Percentiles rank a stretch among this genome's conserved stretches.
phyloP scores from a whole-genome alignment of 148 eudicot species.

The Chenopodium formosanum region DNA sequence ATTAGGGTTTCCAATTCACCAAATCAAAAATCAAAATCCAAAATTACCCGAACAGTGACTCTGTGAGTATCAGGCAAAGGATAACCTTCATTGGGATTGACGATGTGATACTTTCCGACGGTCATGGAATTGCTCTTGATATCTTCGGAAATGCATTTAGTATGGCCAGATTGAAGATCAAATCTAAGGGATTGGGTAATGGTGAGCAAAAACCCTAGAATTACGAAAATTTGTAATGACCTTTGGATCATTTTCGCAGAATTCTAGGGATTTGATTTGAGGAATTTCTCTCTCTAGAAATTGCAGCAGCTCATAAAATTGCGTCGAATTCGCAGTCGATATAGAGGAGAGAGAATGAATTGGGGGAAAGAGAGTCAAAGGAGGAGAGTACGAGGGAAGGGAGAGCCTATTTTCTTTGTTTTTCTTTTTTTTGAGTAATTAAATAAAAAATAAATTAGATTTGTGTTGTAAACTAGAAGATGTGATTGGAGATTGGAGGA shows the following conservation, averaged over 20 bases:
- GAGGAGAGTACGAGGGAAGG: not conserved
- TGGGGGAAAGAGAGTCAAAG: not conserved
- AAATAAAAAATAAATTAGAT: too few species aligned
- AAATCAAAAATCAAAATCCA: not conserved
- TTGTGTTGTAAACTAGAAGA: not conserved
- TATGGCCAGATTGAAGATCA: constrained; percentile 79
- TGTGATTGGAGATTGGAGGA: constrained; percentile 12
- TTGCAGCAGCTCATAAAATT: not conserved
- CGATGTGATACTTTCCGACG: constrained; percentile 73
- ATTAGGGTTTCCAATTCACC: not conserved
- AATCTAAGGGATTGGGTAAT: constrained; percentile 56
- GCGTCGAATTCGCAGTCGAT: constrained; percentile 27
- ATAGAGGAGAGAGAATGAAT: constrained; percentile 19
- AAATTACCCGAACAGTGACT: constrained; percentile 62
- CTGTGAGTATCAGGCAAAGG: constrained; percentile 76
- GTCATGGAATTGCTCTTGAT: constrained; percentile 78
- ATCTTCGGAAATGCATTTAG: constrained; percentile 91
- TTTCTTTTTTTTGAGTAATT: not conserved
- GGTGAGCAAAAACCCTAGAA: constrained; percentile 44
- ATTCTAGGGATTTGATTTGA: not conserved
- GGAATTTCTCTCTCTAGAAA: not conserved
- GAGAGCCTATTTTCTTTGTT: not conserved
- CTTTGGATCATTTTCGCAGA: constrained; percentile 4
- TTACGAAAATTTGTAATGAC: constrained; percentile 27
- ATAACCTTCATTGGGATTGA: constrained; percentile 56